Percentiles rank a stretch among this genome's conserved stretches.
phyloP scores from a whole-genome alignment of 768 basidiomycete genomes.

The Pleurotus sapidus region DNA sequence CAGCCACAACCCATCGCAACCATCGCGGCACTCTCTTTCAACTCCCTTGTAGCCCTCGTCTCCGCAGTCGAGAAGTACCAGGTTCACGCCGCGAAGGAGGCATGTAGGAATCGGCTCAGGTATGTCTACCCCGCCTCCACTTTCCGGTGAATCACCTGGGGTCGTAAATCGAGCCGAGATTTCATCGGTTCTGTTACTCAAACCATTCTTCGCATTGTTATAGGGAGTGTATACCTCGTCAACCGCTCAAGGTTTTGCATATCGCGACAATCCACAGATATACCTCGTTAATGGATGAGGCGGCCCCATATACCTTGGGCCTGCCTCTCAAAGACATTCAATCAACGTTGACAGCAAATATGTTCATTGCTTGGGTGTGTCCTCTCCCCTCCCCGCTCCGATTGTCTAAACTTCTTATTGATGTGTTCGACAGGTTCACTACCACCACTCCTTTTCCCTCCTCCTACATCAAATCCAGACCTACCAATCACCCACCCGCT shows the following conservation, averaged over 20 bases:
- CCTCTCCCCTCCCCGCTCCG: not conserved
- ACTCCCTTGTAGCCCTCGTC: constrained; percentile 1
- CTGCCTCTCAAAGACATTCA: constrained; percentile 1
- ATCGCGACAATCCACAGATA: not conserved
- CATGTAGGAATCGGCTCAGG: not conserved
- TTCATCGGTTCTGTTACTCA: too few relatives aligned
- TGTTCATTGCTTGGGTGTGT: constrained; percentile 2
- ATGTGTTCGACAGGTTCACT: not conserved
- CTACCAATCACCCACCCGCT: not conserved
- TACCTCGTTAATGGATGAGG: constrained; percentile 4
- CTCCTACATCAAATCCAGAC: not conserved
- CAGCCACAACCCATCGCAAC: constrained; percentile 9
- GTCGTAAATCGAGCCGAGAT: not conserved
- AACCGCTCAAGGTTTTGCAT: not conserved
- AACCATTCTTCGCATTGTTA: not conserved
- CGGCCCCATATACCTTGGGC: constrained; percentile 1
- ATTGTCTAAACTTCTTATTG: not conserved
- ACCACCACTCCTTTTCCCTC: not conserved
- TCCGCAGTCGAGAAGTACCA: constrained; percentile 18
- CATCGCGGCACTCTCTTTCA: constrained; percentile 2
- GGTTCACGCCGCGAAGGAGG: constrained; percentile 5
- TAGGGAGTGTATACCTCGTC: not conserved
- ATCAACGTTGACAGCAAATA: not conserved
- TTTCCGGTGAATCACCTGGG: not conserved
- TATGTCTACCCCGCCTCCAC: not conserved